phyloP scores from a whole-genome alignment of 495 filamentous ascomycete genomes.

The Penicillium chermesinum region DNA sequence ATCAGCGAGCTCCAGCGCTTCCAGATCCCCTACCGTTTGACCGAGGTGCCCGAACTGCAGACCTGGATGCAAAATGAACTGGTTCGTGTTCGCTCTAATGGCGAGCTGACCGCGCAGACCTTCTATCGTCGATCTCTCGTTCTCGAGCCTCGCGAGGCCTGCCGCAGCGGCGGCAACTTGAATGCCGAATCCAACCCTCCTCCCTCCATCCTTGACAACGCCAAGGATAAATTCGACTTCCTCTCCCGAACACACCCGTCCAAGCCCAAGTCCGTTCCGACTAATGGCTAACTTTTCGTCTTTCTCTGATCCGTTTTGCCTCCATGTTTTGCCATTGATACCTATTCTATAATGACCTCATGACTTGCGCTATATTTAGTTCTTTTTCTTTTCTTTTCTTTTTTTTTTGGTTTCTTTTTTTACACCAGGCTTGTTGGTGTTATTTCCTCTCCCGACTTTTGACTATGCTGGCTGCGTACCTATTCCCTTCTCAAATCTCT shows the following conservation, averaged over 20 bases:
- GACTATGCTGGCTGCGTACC: slow-evolving; percentile 19
- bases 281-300: slow-evolving; percentile 32
- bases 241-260: slow-evolving; percentile 50
- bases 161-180: slow-evolving; percentile 14
- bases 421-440: slow-evolving; percentile 1
- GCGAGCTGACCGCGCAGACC: slow-evolving; percentile 72
- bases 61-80: slow-evolving; percentile 89
- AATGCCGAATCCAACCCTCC: slow-evolving; percentile 32
- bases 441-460: slow-evolving; percentile 1
- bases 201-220: slow-evolving; percentile 43
- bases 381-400: slow-evolving; percentile 10
- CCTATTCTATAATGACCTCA: slow-evolving; percentile 17
- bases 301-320: slow-evolving; percentile 6
- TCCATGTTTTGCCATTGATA: slow-evolving; percentile 3
- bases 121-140: slow-evolving; percentile 82
- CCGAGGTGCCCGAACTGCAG: slow-evolving; percentile 83
- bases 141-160: slow-evolving; percentile 73
- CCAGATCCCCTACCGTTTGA: slow-evolving; percentile 88
- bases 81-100: slow-evolving; percentile 69
- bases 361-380: slow-evolving; percentile 14
- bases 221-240: slow-evolving; percentile 54
- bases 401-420: neutral
- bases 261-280: slow-evolving; percentile 43
- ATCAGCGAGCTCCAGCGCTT: slow-evolving; percentile 96
- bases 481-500: slow-evolving; percentile 5